Percentiles rank a stretch among this genome's conserved stretches.
phyloP scores from a whole-genome alignment of 148 eudicot genomes.

The Nepenthes gracilis region DNA sequence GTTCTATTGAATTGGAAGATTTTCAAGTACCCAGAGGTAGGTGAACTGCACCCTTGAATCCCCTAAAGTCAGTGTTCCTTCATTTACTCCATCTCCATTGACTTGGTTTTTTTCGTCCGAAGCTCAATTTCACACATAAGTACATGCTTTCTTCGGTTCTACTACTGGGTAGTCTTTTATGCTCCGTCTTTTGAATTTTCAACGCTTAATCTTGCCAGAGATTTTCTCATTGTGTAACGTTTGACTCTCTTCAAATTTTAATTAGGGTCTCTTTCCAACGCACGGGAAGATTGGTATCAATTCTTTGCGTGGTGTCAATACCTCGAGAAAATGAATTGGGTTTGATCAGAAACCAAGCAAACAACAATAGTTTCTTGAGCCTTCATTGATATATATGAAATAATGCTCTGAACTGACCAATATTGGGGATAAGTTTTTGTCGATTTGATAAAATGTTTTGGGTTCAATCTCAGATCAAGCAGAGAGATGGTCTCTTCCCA shows the following conservation, averaged over 20 bases:
- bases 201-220: no score
- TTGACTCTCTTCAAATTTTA: neutral
- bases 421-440: neutral
- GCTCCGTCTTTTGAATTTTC: no score
- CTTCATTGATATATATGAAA: neutral
- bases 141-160: no score
- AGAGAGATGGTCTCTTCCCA: neutral
- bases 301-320: neutral
- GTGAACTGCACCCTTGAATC: neutral
- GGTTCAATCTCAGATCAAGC: slow-evolving; percentile 5
- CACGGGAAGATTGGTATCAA: neutral
- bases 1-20: no score
- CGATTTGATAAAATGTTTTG: neutral
- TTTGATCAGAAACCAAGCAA: neutral
- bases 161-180: no score
- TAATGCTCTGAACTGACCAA: neutral
- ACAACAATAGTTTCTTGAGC: neutral
- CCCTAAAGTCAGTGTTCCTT: neutral
- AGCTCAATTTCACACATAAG: no score
- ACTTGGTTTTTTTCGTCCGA: neutral
- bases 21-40: neutral
- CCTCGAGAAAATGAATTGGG: neutral
- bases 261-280: neutral
- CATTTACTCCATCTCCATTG: neutral
- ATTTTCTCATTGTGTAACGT: no score